Evolutionary conservation across 345 rosid species (phyloP).

Genomic region (Gossypium thurberi): DNA sequence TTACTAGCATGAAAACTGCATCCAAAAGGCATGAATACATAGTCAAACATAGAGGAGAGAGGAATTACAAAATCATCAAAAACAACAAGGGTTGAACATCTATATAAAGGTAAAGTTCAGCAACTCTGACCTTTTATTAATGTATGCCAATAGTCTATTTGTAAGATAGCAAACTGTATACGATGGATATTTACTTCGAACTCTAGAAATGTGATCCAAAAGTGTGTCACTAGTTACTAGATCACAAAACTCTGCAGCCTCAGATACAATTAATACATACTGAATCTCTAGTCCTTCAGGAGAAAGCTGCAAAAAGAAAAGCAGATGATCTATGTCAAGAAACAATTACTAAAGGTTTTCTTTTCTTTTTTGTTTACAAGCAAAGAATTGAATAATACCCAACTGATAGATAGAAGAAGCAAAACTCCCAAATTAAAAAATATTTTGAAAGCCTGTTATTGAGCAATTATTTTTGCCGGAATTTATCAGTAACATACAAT

Average conservation of each 20-base stretch:
- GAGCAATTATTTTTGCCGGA: background rate
- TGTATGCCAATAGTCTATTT: slow-evolving; percentile 69
- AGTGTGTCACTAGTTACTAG: slow-evolving; percentile 48
- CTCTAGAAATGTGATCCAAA: slow-evolving; percentile 49
- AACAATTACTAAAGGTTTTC: background rate
- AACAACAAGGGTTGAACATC: background rate
- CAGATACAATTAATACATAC: slow-evolving; percentile 58
- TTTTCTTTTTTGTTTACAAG: background rate
- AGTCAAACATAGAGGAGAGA: background rate
- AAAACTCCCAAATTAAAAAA: background rate
- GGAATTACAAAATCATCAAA: slow-evolving; percentile 1
- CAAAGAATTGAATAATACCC: background rate
- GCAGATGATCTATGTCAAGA: slow-evolving; percentile 15
- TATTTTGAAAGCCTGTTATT: background rate
- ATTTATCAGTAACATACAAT: background rate
- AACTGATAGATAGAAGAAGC: background rate
- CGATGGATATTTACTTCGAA: slow-evolving; percentile 60
- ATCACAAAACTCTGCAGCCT: slow-evolving; percentile 84
- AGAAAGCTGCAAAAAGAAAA: slow-evolving; percentile 45
- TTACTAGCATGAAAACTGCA: background rate
- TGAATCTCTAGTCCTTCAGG: slow-evolving; percentile 41
- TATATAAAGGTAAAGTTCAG: slow-evolving; percentile 7
- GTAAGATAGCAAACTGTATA: slow-evolving; percentile 84
- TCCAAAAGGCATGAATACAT: background rate
- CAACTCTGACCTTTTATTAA: slow-evolving; percentile 60